Conservation (phyloP, 768 basidiomycete genomes). For the Gymnopilus junonius region DNA sequence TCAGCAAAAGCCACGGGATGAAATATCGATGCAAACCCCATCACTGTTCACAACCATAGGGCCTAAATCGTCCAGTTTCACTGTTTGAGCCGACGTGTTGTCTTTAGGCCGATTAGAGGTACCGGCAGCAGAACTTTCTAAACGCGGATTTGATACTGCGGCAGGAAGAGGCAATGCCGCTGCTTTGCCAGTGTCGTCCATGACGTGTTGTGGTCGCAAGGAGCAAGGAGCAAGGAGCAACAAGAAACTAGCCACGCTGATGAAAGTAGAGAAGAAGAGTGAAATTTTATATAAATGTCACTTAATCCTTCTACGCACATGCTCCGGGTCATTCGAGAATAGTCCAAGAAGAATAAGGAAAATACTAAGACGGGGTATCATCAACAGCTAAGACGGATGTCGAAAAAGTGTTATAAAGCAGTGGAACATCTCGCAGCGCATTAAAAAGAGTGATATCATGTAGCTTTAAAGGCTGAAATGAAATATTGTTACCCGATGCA, state of each 20-base stretch:
- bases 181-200: slow-evolving; percentile 6
- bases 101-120: slow-evolving; percentile 6
- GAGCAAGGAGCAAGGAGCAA: no score
- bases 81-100: slow-evolving; percentile 17
- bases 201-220: neutral
- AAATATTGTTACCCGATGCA: no score
- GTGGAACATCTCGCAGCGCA: neutral
- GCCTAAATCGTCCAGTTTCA: slow-evolving; percentile 63
- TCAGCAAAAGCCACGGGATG: neutral
- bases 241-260: neutral
- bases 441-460: neutral
- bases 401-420: slow-evolving; percentile 2
- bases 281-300: neutral
- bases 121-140: neutral
- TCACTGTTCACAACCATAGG: slow-evolving; percentile 73
- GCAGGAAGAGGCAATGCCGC: slow-evolving; percentile 8
- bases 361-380: no score
- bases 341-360: neutral
- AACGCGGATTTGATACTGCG: neutral
- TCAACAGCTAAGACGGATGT: no score
- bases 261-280: neutral
- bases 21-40: slow-evolving; percentile 46
- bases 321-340: slow-evolving; percentile 8
- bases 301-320: neutral
- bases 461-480: neutral